These are phyloP conservation scores for Gossypium lobatum DNA, from an alignment of 441 rosid genomes.

Conservation along the genomic window DNA sequence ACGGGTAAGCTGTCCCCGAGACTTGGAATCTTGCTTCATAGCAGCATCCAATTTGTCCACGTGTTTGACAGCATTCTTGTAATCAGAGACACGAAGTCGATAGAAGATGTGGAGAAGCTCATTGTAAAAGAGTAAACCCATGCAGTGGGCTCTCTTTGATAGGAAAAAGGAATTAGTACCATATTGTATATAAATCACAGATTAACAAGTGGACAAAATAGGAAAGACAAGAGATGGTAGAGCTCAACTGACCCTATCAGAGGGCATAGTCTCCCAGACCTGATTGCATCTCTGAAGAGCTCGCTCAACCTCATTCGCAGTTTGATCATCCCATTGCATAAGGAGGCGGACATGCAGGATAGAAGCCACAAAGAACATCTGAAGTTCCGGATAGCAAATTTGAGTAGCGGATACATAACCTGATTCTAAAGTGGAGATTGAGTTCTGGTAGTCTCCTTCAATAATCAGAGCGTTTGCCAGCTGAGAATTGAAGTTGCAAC, in stretches of 20 bases:
- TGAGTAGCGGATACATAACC: constrained; percentile 60
- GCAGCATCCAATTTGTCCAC: constrained; percentile 85
- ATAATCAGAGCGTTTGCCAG: constrained; percentile 74
- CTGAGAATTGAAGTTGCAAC: constrained; percentile 93
- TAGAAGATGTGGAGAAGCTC: constrained; percentile 89
- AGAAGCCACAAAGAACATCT: constrained; percentile 93
- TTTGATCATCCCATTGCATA: constrained; percentile 81
- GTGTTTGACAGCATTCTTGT: constrained; percentile 77
- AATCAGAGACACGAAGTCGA: constrained; percentile 76
- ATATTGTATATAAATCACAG: not conserved
- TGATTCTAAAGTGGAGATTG: constrained; percentile 61
- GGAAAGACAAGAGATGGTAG: not conserved
- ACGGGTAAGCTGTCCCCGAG: constrained; percentile 39
- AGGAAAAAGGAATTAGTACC: constrained; percentile 1
- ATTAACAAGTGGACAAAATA: not conserved
- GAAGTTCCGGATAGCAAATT: constrained; percentile 61
- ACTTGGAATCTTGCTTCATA: constrained; percentile 63
- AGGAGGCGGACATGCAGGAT: constrained; percentile 74
- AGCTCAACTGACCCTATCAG: constrained; percentile 52
- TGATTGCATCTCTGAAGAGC: constrained; percentile 65
- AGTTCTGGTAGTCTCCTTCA: constrained; percentile 69
- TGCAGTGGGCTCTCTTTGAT: constrained; percentile 51
- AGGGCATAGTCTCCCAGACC: constrained; percentile 64
- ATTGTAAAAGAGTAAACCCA: constrained; percentile 81
- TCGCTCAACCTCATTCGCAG: constrained; percentile 51